Base-by-base conservation (phyloP, 2,329 filamentous ascomycete genomes). In the Neoarthrinium moseri region DNA sequence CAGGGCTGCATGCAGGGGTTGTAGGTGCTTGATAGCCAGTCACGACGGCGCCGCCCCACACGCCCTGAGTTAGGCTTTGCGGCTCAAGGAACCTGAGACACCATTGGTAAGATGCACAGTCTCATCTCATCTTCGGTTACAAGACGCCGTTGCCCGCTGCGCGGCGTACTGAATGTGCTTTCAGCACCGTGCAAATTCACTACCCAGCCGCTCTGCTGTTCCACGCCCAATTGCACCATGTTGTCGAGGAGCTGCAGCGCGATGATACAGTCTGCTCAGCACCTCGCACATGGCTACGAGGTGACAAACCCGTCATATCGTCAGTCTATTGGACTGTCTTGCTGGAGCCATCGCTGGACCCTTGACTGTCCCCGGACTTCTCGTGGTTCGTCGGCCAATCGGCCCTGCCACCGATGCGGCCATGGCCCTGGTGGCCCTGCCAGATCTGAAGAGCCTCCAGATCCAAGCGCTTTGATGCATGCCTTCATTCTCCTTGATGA, bases 111-210 rank as follows among this genome's bases (percentile, higher is more conserved):
- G 57, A 61, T 61, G 43, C 51, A 43, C 56, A 48, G 58, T 61
- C 58, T 61, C 58, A 58, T 60, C 57, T 51, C 50, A 53, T 56
- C 54, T 55, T 60, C 53, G 34, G 51, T 57, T 54, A 56, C 57
- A 51, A 41, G 23, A 43, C 39, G 23, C 29, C 39, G n/a, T n/a
- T n/a, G n/a, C n/a, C n/a, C n/a, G n/a, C n/a, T n/a, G n/a, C n/a
- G n/a, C n/a, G n/a, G n/a, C n/a, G n/a, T n/a, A n/a, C n/a, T n/a
- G n/a, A n/a, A n/a, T n/a, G n/a, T n/a, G n/a, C n/a, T n/a, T n/a
- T n/a, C n/a, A n/a, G n/a, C n/a, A n/a, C n/a, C n/a, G n/a, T n/a
- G n/a, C n/a, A n/a, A n/a, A n/a, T n/a, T n/a, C n/a, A n/a, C n/a
- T n/a, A n/a, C n/a, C n/a, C n/a, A n/a, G n/a, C n/a, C n/a, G n/a